Evolutionary conservation across 1,284 basidiomycete genomes (phyloP).

Genomic region (Coniferiporia weirii): DNA sequence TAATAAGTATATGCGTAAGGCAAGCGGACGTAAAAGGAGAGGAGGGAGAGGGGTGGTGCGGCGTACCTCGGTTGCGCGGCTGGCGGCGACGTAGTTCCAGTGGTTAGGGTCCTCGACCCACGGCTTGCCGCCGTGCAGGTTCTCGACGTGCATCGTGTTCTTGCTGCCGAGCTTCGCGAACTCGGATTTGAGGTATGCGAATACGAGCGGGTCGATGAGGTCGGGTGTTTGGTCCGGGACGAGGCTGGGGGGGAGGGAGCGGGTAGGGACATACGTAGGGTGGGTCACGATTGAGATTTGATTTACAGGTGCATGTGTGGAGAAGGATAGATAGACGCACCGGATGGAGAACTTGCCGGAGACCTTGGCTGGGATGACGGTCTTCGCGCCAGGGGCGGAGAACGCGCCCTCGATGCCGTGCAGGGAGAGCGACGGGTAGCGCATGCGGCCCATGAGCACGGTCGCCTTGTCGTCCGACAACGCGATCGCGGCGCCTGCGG

Average conservation of each 20-base stretch:
- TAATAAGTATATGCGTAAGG: background rate
- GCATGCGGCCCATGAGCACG: constrained; percentile 90
- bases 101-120: constrained; percentile 84
- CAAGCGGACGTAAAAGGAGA: no score
- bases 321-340: constrained; percentile 34
- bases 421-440: constrained; percentile 82
- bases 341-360: constrained; percentile 93
- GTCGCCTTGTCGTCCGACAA: constrained; percentile 77
- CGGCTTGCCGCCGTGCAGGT: constrained; percentile 81
- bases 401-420: constrained; percentile 99
- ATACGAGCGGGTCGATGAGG: constrained; percentile 66
- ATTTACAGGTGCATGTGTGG: background rate
- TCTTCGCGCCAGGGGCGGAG: constrained; percentile 84
- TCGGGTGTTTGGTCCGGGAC: constrained; percentile 89
- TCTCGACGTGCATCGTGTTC: constrained; percentile 68
- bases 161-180: constrained; percentile 83
- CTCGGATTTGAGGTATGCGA: constrained; percentile 68
- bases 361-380: constrained; percentile 91
- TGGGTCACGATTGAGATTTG: background rate
- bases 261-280: background rate
- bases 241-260: constrained; percentile 38
- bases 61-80: constrained; percentile 74
- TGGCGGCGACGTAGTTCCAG: constrained; percentile 95
- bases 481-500: constrained; percentile 75
- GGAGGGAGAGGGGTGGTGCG: constrained; percentile 13